Conservation (phyloP, 2,329 filamentous ascomycete genomes). For the Emergomyces orientalis region DNA sequence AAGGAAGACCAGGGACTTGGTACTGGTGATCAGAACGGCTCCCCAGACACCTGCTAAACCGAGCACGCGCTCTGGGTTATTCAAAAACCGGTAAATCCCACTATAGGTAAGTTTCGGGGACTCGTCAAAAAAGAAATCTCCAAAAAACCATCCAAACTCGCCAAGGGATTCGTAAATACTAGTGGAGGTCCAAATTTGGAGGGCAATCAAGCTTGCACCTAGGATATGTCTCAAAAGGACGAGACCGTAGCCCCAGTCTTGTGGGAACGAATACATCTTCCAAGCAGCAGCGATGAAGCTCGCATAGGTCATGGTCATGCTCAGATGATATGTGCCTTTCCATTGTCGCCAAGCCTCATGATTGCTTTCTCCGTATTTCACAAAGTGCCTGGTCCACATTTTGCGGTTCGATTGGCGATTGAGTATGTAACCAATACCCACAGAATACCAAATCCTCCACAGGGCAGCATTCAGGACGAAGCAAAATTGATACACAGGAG, state of each 20-base stretch:
- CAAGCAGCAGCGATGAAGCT: conserved; percentile 85
- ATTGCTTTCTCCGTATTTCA: conserved; percentile 87
- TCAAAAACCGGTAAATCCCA: conserved; percentile 95
- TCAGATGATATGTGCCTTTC: conserved; percentile 92
- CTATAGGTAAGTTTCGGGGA: conserved; percentile 84
- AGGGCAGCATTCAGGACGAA: conserved; percentile 71
- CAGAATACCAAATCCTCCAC: conserved; percentile 86
- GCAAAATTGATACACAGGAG: conserved; percentile 61
- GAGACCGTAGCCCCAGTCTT: conserved; percentile 79
- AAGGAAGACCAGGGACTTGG: conserved; percentile 72
- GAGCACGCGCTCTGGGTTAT: conserved; percentile 91
- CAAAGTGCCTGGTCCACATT: conserved; percentile 92
- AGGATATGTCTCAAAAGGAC: conserved; percentile 79
- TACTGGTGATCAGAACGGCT: conserved; percentile 86
- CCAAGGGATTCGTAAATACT: conserved; percentile 94
- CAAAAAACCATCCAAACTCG: conserved; percentile 98
- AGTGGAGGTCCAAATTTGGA: conserved; percentile 86
- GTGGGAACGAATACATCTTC: conserved; percentile 90
- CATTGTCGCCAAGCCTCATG: conserved; percentile 95
- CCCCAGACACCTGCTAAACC: conserved; percentile 95
- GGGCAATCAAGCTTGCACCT: conserved; percentile 65
- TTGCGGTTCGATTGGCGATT: conserved; percentile 81
- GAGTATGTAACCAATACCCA: conserved; percentile 78
- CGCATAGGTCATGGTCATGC: conserved; percentile 79
- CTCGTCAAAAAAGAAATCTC: conserved; percentile 95